phyloP scores from a whole-genome alignment of 148 eudicot species.

The Polygonum aviculare region DNA sequence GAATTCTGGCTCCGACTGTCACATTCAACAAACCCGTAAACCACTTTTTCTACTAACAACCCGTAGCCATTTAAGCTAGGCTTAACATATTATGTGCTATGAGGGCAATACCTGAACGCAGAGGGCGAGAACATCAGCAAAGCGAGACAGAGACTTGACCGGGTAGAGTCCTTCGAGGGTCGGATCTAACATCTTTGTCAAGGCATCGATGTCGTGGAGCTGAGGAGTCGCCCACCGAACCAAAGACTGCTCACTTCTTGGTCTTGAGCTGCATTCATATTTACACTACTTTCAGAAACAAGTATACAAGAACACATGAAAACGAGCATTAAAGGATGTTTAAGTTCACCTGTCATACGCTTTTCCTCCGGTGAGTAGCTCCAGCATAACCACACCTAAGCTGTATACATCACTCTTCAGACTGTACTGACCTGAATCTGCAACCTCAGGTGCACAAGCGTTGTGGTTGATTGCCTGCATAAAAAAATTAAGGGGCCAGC shows the following conservation, averaged over 20 bases:
- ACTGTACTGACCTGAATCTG: slow-evolving; percentile 88
- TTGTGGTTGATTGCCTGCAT: slow-evolving; percentile 56
- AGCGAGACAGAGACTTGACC: slow-evolving; percentile 64
- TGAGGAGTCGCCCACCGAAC: slow-evolving; percentile 87
- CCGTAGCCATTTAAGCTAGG: background rate
- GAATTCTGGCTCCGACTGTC: slow-evolving; percentile 67
- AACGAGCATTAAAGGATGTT: background rate
- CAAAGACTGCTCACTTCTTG: slow-evolving; percentile 57
- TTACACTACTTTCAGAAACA: background rate
- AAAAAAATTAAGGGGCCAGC: background rate
- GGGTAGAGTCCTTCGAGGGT: slow-evolving; percentile 58
- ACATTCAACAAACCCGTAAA: background rate
- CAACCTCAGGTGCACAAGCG: slow-evolving; percentile 90
- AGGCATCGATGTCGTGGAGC: slow-evolving; percentile 73
- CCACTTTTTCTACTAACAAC: background rate
- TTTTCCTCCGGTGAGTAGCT: slow-evolving; percentile 83
- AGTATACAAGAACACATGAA: background rate
- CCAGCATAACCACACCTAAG: slow-evolving; percentile 93
- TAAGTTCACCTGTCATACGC: slow-evolving; percentile 69
- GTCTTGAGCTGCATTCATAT: slow-evolving; percentile 38
- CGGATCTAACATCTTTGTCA: slow-evolving; percentile 70
- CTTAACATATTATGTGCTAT: background rate
- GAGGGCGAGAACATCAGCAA: slow-evolving; percentile 64
- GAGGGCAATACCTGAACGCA: slow-evolving; percentile 52
- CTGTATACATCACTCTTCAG: slow-evolving; percentile 90